These are phyloP conservation scores for Bondarzewia mesenterica DNA, from an alignment of 1,284 basidiomycete species.

Conservation along the genomic window DNA sequence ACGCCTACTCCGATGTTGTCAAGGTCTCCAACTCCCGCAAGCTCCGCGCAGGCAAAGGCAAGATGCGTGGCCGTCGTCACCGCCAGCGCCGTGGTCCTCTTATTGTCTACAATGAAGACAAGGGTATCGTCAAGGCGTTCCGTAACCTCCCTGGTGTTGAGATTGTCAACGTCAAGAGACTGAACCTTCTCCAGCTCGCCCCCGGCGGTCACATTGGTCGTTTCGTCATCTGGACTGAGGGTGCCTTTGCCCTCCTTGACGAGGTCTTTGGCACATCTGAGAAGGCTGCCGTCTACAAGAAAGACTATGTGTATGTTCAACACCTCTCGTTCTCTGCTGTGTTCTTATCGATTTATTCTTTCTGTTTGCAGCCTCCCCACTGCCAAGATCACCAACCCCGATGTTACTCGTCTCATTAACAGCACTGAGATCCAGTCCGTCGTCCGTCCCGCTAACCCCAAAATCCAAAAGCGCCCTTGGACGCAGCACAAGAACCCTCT, in stretches of 20 bases:
- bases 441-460: conserved; percentile 79
- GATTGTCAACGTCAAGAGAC: conserved; percentile 87
- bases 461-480: conserved; percentile 88
- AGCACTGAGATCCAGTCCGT: conserved; percentile 94
- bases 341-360: background rate
- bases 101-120: conserved; percentile 96
- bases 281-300: conserved; percentile 81
- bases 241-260: conserved; percentile 89
- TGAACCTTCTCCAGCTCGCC: conserved; percentile 98
- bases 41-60: conserved; percentile 95
- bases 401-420: conserved; percentile 98
- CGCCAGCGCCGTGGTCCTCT: conserved; percentile 97
- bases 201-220: conserved; percentile 99
- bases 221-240: conserved; percentile 99
- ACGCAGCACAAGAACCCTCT: conserved; percentile 99
- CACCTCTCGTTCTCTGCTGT: conserved; percentile 1
- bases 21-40: conserved; percentile 99
- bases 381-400: conserved; percentile 96
- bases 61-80: conserved; percentile 95
- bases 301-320: conserved; percentile 74
- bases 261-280: conserved; percentile 93
- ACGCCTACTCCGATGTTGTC: conserved; percentile 90
- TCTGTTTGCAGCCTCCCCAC: conserved; percentile 61
- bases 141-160: conserved; percentile 99
- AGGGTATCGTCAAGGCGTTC: conserved; percentile 97